phyloP scores from a whole-genome alignment of 805 yeast genomes.

The Cyberlindnera americana region DNA sequence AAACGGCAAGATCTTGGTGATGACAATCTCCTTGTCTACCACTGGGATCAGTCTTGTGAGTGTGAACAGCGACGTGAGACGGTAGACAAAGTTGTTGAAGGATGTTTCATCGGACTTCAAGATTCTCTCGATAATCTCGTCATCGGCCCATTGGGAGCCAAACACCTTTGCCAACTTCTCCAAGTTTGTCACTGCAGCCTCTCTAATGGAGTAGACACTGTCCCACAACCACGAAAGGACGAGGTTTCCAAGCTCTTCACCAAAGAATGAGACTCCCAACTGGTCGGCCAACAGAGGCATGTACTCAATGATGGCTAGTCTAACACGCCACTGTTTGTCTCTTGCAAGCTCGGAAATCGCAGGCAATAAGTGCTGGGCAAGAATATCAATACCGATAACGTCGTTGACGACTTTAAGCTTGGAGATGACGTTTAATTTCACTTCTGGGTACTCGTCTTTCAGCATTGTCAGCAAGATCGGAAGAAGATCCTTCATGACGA shows the following conservation, averaged over 20 bases:
- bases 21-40: constrained; percentile 52
- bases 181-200: constrained; percentile 88
- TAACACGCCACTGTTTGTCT: constrained; percentile 96
- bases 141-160: constrained; percentile 92
- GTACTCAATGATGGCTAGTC: constrained; percentile 94
- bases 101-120: constrained; percentile 41
- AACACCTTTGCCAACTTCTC: constrained; percentile 78
- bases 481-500: constrained; percentile 74
- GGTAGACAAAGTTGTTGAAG: constrained; percentile 72
- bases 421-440: constrained; percentile 88
- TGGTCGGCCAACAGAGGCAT: constrained; percentile 93
- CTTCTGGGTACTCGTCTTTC: constrained; percentile 96
- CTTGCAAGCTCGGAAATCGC: constrained; percentile 95
- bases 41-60: constrained; percentile 80
- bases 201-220: constrained; percentile 92
- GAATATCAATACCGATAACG: constrained; percentile 85
- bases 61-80: constrained; percentile 88
- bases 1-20: constrained; percentile 73
- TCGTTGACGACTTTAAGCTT: constrained; percentile 89
- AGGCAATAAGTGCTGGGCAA: constrained; percentile 85
- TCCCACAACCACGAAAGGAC: constrained; percentile 99
- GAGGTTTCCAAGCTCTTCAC: constrained; percentile 82
- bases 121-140: constrained; percentile 75
- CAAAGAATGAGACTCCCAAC: constrained; percentile 88
- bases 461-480: constrained; percentile 92